Conservation (phyloP, 257 asterid species). For the Primulina tabacum region DNA sequence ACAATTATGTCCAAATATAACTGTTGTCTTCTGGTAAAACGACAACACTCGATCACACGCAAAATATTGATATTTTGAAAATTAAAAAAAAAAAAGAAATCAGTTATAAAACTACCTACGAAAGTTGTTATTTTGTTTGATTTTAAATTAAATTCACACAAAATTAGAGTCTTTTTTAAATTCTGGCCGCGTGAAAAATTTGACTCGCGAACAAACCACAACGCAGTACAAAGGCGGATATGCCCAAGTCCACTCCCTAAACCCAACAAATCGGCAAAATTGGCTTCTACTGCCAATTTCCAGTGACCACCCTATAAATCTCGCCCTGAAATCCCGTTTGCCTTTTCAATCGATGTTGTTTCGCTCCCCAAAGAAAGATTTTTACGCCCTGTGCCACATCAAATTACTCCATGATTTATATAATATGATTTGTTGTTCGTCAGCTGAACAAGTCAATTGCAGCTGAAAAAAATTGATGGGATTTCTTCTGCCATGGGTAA, state of each 20-base stretch:
- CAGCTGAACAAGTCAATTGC: slow-evolving; percentile 28
- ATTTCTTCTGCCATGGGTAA: slow-evolving; percentile 30
- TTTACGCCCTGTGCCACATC: slow-evolving; percentile 6
- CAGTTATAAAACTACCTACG: no score
- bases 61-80: no score
- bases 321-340: slow-evolving; percentile 28
- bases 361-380: slow-evolving; percentile 18
- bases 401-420: neutral
- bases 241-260: neutral
- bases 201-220: neutral
- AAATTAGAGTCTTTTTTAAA: no score
- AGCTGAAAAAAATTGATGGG: slow-evolving; percentile 23
- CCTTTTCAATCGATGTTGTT: neutral
- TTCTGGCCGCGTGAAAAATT: no score
- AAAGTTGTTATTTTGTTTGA: no score
- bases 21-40: no score
- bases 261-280: slow-evolving; percentile 33
- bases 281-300: slow-evolving; percentile 23
- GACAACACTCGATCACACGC: no score
- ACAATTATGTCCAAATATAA: no score
- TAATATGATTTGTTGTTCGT: neutral
- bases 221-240: neutral
- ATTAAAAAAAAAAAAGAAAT: no score
- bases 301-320: slow-evolving; percentile 11
- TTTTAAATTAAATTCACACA: no score